A percentile compares a stretch with the other conserved stretches of the same genome.
phyloP scores from a whole-genome alignment of 2,329 filamentous ascomycete species.

The Lachnellula arida region DNA sequence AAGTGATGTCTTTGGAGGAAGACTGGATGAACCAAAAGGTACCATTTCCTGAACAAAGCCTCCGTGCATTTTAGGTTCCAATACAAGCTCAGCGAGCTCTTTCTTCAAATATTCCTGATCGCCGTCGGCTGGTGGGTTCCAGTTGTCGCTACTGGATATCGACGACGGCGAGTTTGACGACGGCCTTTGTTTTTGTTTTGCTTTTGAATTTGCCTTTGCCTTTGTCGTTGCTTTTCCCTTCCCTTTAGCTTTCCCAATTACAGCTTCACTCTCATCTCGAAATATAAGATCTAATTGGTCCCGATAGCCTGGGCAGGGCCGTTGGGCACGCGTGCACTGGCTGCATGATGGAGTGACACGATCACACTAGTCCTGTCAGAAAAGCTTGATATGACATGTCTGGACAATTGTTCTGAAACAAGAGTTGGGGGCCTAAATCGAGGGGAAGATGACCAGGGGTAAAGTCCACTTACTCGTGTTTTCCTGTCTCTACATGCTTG shows the following conservation, averaged over 20 bases:
- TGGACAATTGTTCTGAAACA: background rate
- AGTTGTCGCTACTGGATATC: background rate
- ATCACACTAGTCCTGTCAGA: constrained; percentile 40
- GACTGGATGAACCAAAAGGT: background rate
- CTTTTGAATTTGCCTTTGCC: constrained; percentile 20
- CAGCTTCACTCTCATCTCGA: constrained; percentile 49
- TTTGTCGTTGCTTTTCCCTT: constrained; percentile 31
- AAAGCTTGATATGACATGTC: constrained; percentile 1
- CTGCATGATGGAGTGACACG: constrained; percentile 46
- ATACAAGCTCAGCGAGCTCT: background rate
- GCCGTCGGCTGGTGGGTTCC: background rate
- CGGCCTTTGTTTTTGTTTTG: constrained; percentile 39
- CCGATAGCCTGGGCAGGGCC: constrained; percentile 48
- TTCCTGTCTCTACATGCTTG: constrained; percentile 50
- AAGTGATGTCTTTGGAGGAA: background rate
- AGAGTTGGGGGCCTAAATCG: background rate
- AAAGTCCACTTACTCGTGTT: constrained; percentile 42
- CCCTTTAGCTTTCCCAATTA: constrained; percentile 41
- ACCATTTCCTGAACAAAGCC: background rate
- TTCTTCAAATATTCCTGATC: background rate
- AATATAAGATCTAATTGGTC: constrained; percentile 54
- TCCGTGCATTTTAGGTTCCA: background rate
- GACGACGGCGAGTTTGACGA: background rate
- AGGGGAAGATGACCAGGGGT: background rate
- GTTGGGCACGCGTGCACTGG: constrained; percentile 48